These are phyloP conservation scores for Solanum sitiens DNA, from an alignment of 257 asterid species.

Conservation along the genomic window DNA sequence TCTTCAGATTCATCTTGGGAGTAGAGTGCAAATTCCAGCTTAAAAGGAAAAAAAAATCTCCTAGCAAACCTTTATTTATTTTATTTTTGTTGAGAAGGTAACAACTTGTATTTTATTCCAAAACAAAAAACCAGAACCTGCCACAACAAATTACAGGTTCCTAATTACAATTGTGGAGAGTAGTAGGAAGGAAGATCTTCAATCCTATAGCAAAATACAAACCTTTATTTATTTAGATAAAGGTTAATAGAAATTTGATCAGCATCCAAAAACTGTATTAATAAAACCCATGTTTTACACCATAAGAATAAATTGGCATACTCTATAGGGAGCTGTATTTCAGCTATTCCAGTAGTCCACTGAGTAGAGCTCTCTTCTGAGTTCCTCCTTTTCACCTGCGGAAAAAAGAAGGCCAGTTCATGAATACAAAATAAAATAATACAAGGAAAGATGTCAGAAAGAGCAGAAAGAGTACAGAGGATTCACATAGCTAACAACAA, in stretches of 20 bases:
- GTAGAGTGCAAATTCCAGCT: not conserved
- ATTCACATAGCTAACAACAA: not conserved
- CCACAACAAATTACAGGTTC: not conserved
- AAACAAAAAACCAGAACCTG: not conserved
- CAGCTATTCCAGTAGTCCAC: constrained; percentile 99
- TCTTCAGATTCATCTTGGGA: not conserved
- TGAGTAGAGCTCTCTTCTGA: constrained; percentile 95
- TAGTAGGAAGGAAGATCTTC: not conserved
- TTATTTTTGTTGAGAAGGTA: not conserved
- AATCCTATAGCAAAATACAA: not conserved
- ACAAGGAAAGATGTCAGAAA: not conserved
- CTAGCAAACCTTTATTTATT: not conserved
- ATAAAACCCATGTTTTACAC: not conserved
- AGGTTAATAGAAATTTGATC: not conserved
- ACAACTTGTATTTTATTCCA: not conserved
- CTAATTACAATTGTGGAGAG: not conserved
- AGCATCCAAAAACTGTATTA: not conserved
- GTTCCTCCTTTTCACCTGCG: constrained; percentile 80
- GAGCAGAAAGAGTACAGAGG: not conserved
- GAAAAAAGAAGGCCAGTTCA: not conserved
- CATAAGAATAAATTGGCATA: constrained; percentile 15
- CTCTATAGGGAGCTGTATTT: constrained; percentile 97
- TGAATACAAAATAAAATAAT: not conserved
- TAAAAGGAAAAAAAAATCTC: not conserved
- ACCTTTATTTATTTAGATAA: not conserved